Percentiles rank a stretch among this genome's conserved stretches.
Evolutionary conservation across 2,329 filamentous ascomycete genomes (phyloP).

Genomic region (Alternaria sp.): DNA sequence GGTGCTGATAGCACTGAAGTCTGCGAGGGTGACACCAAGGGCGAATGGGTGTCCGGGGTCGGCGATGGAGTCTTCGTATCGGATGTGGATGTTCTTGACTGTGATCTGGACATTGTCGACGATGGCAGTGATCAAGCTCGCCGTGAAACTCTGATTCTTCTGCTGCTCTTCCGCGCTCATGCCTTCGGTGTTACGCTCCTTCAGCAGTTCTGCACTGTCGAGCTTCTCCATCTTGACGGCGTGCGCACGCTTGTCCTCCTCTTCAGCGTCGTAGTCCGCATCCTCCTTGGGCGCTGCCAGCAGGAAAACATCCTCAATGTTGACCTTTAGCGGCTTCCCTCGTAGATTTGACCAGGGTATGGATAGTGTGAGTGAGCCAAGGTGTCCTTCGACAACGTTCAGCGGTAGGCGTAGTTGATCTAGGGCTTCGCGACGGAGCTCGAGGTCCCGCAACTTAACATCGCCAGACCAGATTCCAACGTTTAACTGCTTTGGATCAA

Average conservation of each 20-base stretch:
- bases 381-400: constrained; percentile 93
- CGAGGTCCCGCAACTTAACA: constrained; percentile 90
- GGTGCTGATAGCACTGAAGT: constrained; percentile 96
- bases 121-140: constrained; percentile 93
- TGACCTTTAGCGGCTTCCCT: constrained; percentile 90
- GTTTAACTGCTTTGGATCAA: constrained; percentile 96
- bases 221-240: constrained; percentile 99
- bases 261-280: constrained; percentile 87
- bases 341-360: constrained; percentile 98
- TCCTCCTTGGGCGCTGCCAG: constrained; percentile 96
- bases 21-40: constrained; percentile 87
- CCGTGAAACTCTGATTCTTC: constrained; percentile 96
- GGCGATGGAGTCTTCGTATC: constrained; percentile 97
- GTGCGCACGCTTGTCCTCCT: constrained; percentile 85
- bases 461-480: constrained; percentile 99
- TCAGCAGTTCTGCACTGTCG: constrained; percentile 92
- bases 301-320: constrained; percentile 96
- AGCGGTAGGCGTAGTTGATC: constrained; percentile 96
- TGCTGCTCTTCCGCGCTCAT: constrained; percentile 95
- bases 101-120: constrained; percentile 98
- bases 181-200: constrained; percentile 89
- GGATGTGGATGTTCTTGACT: constrained; percentile 97
- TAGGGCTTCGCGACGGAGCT: constrained; percentile 91
- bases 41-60: constrained; percentile 95
- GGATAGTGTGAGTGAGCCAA: constrained; percentile 86